phyloP scores from a whole-genome alignment of 495 filamentous ascomycete species.

The Cercophora scortea region DNA sequence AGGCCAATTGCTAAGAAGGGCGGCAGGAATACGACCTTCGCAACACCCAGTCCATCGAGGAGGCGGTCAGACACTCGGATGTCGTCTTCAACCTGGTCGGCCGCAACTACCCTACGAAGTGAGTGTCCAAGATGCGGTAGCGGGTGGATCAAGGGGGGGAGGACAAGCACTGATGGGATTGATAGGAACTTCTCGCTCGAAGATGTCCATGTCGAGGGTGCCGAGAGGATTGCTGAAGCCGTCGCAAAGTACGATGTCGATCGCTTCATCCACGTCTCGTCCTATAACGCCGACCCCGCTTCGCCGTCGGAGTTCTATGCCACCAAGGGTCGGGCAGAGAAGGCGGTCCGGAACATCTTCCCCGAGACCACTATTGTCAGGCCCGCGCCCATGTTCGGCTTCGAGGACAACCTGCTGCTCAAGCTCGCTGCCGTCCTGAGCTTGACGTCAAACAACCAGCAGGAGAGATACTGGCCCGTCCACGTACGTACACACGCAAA shows the following conservation, averaged over 20 bases:
- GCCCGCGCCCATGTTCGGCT: constrained; percentile 88
- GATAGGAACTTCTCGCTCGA: constrained; percentile 83
- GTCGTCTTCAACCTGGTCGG: constrained; percentile 95
- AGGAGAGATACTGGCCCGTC: constrained; percentile 85
- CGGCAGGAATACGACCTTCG: constrained; percentile 84
- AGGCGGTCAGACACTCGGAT: constrained; percentile 92
- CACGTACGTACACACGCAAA: constrained; percentile 56
- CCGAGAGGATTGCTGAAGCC: constrained; percentile 91
- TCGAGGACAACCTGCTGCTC: constrained; percentile 87
- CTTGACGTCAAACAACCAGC: constrained; percentile 86
- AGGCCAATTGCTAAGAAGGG: constrained; percentile 11
- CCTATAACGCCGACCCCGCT: constrained; percentile 76
- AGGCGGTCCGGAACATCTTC: constrained; percentile 81
- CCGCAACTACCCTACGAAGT: constrained; percentile 94
- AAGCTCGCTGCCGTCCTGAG: constrained; percentile 73
- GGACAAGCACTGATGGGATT: constrained; percentile 17
- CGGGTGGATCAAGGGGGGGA: not conserved
- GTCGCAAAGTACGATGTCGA: constrained; percentile 98
- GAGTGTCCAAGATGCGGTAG: constrained; percentile 19
- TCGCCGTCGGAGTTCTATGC: constrained; percentile 81
- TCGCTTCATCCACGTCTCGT: constrained; percentile 94
- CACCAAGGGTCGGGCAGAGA: constrained; percentile 81
- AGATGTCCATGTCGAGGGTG: constrained; percentile 90
- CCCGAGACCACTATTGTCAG: constrained; percentile 97
- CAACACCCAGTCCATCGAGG: constrained; percentile 94